Evolutionary conservation across 768 basidiomycete genomes (phyloP), one percentile per base, ranked within the genome.

Genomic region (Chlorophyllum brunneum): DNA sequence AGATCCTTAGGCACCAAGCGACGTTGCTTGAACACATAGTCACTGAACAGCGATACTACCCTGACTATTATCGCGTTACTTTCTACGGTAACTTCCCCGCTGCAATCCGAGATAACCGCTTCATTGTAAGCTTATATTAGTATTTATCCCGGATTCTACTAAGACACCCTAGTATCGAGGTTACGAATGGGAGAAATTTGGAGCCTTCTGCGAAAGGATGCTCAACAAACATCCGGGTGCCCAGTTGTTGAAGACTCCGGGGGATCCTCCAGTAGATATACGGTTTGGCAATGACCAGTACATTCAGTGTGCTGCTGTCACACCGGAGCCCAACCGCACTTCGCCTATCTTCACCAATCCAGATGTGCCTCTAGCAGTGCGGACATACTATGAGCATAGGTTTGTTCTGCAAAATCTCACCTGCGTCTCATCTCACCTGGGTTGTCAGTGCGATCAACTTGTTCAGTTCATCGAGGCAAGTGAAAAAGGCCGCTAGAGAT

Each of bases 181-280:
- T 1, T 89, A 85, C 62, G 92, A 93, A 62, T 93, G 90, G 92
- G 95, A 98, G 70, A 94, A 91, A 61, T 92, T 85, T 56, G 86
- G 85, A 5, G 81, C 87, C 2, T 92, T 89, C 72, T 92, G 91
- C 68, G 93, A 98, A 66, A 76, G 88, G 31, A 89, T 97, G 83
- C 81, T 94, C 48, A 86, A 83, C 67, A 95, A 95, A 65, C 90
- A 93, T 67, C 86, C 90, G 3, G 84, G 84, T 18, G 90, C 94
- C 4, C 87, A 87, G 52, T 67, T 97, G 8, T 69, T 95, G 41
- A 89, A 86, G 63, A 75, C 72, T 1, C 73, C 78, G 30, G 82
- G 85, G 16, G 88, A 95, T 42, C 91, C 94, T 2, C 77, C 86
- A 10, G 85, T 85, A 6, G 90, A 94, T 57, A 77, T 92, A 51